Percentiles rank a stretch among this genome's conserved stretches.
phyloP scores from a whole-genome alignment of 768 basidiomycete genomes.

The Boletus edulis region DNA sequence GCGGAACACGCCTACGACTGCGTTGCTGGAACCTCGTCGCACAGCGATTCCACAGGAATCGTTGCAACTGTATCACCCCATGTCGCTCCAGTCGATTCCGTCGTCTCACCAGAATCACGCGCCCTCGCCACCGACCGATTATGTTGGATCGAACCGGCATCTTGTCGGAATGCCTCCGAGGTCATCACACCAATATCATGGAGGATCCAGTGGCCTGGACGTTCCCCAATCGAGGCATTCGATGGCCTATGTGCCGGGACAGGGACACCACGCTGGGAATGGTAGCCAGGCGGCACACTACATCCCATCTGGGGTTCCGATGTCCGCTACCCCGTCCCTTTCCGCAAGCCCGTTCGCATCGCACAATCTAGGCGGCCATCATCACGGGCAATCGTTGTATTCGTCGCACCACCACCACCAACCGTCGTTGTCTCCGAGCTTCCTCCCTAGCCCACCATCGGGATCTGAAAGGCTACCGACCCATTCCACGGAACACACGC shows the following conservation, averaged over 20 bases:
- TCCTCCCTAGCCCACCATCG: conserved; percentile 30
- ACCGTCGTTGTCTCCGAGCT: conserved; percentile 26
- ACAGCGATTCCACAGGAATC: conserved; percentile 68
- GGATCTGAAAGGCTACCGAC: conserved; percentile 28
- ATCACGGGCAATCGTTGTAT: conserved; percentile 29
- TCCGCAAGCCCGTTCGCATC: conserved; percentile 36
- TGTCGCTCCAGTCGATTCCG: conserved; percentile 63
- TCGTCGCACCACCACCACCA: conserved; percentile 32
- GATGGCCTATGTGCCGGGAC: conserved; percentile 38
- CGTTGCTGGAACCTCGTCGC: conserved; percentile 46
- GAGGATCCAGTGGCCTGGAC: conserved; percentile 22
- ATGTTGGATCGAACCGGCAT: conserved; percentile 42
- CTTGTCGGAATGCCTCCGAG: conserved; percentile 44
- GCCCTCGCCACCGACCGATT: conserved; percentile 36
- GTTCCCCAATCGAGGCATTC: conserved; percentile 35
- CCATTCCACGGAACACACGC: conserved; percentile 27
- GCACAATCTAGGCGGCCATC: conserved; percentile 26
- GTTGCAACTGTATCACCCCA: conserved; percentile 75
- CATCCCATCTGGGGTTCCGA: conserved; percentile 40
- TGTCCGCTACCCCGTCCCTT: conserved; percentile 52
- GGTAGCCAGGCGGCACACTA: conserved; percentile 28
- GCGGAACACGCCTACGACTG: conserved; percentile 24
- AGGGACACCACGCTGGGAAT: conserved; percentile 43
- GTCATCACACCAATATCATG: conserved; percentile 30
- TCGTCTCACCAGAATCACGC: conserved; percentile 33